Evolutionary conservation across 306 rosid genomes (phyloP).

Genomic region (Rosa lucieae): DNA sequence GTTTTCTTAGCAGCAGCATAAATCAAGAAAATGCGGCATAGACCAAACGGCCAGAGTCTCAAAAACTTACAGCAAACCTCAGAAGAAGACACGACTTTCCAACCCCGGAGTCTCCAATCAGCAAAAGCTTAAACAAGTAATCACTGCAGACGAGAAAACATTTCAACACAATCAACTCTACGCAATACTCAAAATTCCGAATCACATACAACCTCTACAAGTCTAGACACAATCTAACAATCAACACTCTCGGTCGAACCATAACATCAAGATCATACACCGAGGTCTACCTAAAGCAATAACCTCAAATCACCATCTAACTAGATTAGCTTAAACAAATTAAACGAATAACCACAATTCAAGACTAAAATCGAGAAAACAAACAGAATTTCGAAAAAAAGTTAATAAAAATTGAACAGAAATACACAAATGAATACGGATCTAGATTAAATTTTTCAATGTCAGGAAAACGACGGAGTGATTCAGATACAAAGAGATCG

Average conservation of each 20-base stretch:
- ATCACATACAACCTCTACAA: background rate
- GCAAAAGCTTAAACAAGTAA: slow-evolving; percentile 56
- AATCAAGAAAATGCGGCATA: background rate
- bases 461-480: background rate
- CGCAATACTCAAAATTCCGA: background rate
- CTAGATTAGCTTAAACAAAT: background rate
- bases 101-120: slow-evolving; percentile 58
- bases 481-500: background rate
- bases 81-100: slow-evolving; percentile 56
- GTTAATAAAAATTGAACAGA: background rate
- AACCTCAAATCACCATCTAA: background rate
- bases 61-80: slow-evolving; percentile 53
- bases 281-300: background rate
- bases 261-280: background rate
- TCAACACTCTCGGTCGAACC: background rate
- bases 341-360: background rate
- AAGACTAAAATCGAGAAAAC: background rate
- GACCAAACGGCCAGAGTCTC: background rate
- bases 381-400: background rate
- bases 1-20: background rate
- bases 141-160: slow-evolving; percentile 37
- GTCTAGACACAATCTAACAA: background rate
- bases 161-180: background rate
- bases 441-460: slow-evolving; percentile 11
- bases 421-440: slow-evolving; percentile 1